Base-by-base conservation (phyloP, 306 rosid genomes). In the Prinsepia uniflora region DNA sequence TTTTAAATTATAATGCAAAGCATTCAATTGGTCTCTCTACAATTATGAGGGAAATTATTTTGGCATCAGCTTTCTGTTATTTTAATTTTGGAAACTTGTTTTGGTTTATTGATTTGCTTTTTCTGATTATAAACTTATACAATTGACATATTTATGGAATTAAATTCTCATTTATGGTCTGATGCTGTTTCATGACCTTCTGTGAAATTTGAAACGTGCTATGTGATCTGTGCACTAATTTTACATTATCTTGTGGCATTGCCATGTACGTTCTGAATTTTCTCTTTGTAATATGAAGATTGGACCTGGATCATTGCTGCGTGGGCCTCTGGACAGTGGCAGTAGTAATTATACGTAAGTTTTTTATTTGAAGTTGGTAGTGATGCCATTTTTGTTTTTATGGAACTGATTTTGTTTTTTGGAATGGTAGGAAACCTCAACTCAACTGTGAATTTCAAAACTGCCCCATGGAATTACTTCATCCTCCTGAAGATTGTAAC, bases 401-500 rank as follows among this genome's bases (percentile, higher is more conserved):
- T 45, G 45, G 54, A 20, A 60, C 48, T 78, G 53, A 82, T 68
- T 65, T 72, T 30, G 60, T 67, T 42, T 75, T 70, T 71, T 58
- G 60, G 70, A 74, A 63, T 84, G 78, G 52, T 65, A 94, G 96
- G 89, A 68, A 78, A 54, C 92, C 92, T 4, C 67, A 60, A 48
- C 91, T 90, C 79, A 80, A 87, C 83, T 94, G 98, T 78, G 81
- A 84, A 68, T 85, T 66, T 63, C 88, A 84, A 75, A 81, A 80
- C 83, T 94, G 98, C 82, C 96, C 98, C 22, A 65, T 36, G 65
- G 98, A 94, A 78, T 77, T 94, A 80, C 85, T 94, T 72, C 92
- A 94, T 80, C 98, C 98, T 8, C 97, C 98, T 49, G 97, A 94
- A 84, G 97, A 90, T 71, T 94, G 98, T 79, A 94, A 94, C 24